Percentiles rank a stretch among this genome's conserved stretches.
Evolutionary conservation across 2,329 filamentous ascomycete species (phyloP).

Genomic region (Phialophora expanda): DNA sequence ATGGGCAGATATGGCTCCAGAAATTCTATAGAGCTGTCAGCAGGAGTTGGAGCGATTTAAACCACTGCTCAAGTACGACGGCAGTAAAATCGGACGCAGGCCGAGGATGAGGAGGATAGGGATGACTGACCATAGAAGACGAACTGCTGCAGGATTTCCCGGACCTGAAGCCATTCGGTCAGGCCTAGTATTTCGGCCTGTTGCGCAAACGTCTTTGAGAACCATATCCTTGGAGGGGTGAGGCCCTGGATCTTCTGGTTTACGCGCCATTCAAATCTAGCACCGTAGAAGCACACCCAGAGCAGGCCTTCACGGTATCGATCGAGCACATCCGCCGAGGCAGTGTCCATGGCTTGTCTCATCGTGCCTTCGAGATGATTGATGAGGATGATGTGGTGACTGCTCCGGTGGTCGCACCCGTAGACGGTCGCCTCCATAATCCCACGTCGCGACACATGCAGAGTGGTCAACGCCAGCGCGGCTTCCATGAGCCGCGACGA

Average conservation of each 20-base stretch:
- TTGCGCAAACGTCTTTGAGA: slow-evolving; percentile 14
- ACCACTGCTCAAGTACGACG: background rate
- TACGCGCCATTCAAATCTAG: slow-evolving; percentile 21
- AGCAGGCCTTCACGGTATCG: slow-evolving; percentile 17
- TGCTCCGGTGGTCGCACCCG: slow-evolving; percentile 22
- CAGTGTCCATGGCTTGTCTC: slow-evolving; percentile 3
- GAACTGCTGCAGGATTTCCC: slow-evolving; percentile 10
- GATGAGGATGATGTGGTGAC: slow-evolving; percentile 22
- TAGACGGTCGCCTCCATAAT: slow-evolving; percentile 26
- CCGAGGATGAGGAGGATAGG: background rate
- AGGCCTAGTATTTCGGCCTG: slow-evolving; percentile 16
- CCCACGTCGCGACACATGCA: slow-evolving; percentile 19
- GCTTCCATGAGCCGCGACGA: slow-evolving; percentile 12
- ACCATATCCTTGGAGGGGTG: slow-evolving; percentile 9
- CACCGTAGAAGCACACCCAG: slow-evolving; percentile 26
- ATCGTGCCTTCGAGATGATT: slow-evolving; percentile 20
- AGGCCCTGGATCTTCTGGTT: slow-evolving; percentile 10
- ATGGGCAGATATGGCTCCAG: slow-evolving; percentile 15
- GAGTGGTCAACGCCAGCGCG: slow-evolving; percentile 19
- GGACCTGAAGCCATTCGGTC: slow-evolving; percentile 16
- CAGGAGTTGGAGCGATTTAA: background rate
- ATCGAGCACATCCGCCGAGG: background rate
- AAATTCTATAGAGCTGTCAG: slow-evolving; percentile 12
- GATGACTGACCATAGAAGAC: slow-evolving; percentile 16
- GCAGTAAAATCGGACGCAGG: background rate